Percentiles rank a stretch among this genome's conserved stretches.
Conservation (phyloP, 805 yeast genomes). For the Cyberlindnera saturnus region DNA sequence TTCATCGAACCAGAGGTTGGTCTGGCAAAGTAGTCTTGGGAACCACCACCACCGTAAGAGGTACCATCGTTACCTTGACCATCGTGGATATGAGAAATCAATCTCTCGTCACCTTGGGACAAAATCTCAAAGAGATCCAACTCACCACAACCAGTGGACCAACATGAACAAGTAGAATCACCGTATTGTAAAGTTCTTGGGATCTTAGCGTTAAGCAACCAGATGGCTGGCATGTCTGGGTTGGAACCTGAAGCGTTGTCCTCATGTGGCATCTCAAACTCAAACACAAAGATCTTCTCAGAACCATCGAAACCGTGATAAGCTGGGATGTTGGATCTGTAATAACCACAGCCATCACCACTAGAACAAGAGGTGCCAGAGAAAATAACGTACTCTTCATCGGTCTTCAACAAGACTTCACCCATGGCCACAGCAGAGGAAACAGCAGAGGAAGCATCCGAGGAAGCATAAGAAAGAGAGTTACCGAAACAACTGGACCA, state of each 20-base stretch:
- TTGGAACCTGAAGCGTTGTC: constrained; percentile 41
- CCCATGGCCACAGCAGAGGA: constrained; percentile 59
- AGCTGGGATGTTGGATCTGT: constrained; percentile 83
- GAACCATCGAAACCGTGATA: constrained; percentile 90
- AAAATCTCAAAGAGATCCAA: constrained; percentile 90
- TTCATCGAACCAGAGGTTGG: constrained; percentile 73
- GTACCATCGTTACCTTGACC: constrained; percentile 64
- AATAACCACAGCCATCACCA: constrained; percentile 67
- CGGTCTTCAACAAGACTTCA: constrained; percentile 64
- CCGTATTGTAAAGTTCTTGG: constrained; percentile 98
- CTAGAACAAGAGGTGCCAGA: constrained; percentile 58
- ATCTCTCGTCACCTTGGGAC: constrained; percentile 63
- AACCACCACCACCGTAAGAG: constrained; percentile 75
- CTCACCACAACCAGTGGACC: constrained; percentile 98
- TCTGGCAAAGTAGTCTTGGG: constrained; percentile 82
- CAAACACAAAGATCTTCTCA: constrained; percentile 82
- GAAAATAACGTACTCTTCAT: constrained; percentile 79
- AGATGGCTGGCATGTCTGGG: constrained; percentile 96
- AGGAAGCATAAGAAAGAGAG: constrained; percentile 78
- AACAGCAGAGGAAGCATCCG: constrained; percentile 74
- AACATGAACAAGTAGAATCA: constrained; percentile 79
- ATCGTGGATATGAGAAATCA: constrained; percentile 78
- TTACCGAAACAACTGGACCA: constrained; percentile 87
- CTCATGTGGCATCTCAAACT: constrained; percentile 88
- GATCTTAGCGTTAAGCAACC: constrained; percentile 92